phyloP scores from a whole-genome alignment of 176 grass and related monocot species.

The Zea luxurians region DNA sequence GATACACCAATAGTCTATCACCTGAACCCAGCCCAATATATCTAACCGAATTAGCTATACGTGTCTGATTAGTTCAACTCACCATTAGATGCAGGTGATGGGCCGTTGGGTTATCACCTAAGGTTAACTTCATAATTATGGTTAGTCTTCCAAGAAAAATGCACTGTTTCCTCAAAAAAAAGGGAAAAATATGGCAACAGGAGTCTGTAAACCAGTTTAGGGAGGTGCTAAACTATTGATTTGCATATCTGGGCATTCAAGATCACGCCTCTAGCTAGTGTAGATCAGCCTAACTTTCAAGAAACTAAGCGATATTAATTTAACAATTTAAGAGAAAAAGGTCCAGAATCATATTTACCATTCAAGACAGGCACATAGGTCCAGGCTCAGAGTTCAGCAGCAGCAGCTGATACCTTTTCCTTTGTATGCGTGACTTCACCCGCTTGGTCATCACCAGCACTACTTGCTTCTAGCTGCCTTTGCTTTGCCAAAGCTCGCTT shows the following conservation, averaged over 20 bases:
- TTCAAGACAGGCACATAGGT: slow-evolving; percentile 25
- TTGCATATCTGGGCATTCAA: neutral
- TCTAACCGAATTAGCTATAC: too few species aligned
- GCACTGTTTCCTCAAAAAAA: too few species aligned
- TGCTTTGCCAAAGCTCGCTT: slow-evolving; percentile 57
- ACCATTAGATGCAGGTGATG: too few species aligned
- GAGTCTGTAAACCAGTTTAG: neutral
- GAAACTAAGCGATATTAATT: neutral
- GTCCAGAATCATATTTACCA: slow-evolving; percentile 36
- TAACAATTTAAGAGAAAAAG: slow-evolving; percentile 14
- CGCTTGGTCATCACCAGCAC: slow-evolving; percentile 19
- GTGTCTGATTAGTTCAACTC: too few species aligned
- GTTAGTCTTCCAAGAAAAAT: neutral
- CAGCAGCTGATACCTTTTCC: slow-evolving; percentile 34
- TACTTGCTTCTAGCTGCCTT: slow-evolving; percentile 49
- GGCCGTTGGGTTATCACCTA: too few species aligned
- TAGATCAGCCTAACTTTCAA: neutral
- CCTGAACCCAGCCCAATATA: too few species aligned
- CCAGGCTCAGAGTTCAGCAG: slow-evolving; percentile 28
- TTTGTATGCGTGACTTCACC: slow-evolving; percentile 28
- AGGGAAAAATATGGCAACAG: neutral
- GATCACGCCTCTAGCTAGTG: neutral
- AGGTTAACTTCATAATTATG: neutral
- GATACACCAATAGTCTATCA: too few species aligned
- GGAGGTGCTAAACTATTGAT: neutral